A percentile compares a stretch with the other conserved stretches of the same genome.
These are phyloP conservation scores for Gossypioides kirkii DNA, from an alignment of 345 rosid species.

Conservation along the genomic window DNA sequence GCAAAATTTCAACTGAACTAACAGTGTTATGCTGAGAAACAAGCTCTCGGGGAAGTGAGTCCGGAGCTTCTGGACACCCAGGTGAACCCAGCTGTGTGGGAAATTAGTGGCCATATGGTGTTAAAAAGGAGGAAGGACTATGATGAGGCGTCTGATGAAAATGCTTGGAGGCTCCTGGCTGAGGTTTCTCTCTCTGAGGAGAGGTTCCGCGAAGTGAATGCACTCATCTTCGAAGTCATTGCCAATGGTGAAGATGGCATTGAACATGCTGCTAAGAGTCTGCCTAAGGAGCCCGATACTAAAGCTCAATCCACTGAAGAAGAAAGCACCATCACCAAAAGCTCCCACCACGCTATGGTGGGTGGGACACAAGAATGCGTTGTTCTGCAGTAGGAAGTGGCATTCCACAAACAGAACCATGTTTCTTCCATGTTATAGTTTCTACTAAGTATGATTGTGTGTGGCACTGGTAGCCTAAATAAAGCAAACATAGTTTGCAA, in stretches of 20 bases:
- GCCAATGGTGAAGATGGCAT: constrained; percentile 15
- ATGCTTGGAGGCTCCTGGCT: constrained; percentile 86
- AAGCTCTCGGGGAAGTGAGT: constrained; percentile 90
- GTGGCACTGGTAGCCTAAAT: constrained; percentile 23
- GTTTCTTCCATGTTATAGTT: background rate
- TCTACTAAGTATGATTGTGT: constrained; percentile 7
- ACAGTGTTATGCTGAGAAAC: constrained; percentile 97
- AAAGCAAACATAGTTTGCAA: constrained; percentile 31
- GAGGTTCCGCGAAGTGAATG: constrained; percentile 70
- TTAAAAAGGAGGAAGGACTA: constrained; percentile 83
- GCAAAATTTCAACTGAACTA: constrained; percentile 22
- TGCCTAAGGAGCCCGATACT: constrained; percentile 23
- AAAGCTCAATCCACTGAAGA: constrained; percentile 15
- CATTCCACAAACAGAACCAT: constrained; percentile 7
- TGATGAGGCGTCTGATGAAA: constrained; percentile 82
- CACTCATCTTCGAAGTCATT: constrained; percentile 60
- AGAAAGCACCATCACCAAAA: constrained; percentile 30
- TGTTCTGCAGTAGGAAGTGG: constrained; percentile 52
- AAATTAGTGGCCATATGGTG: constrained; percentile 97
- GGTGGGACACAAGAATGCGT: constrained; percentile 63
- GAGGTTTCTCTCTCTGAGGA: constrained; percentile 88
- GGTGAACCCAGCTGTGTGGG: constrained; percentile 99
- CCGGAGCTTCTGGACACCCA: constrained; percentile 77
- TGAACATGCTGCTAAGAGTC: constrained; percentile 20
- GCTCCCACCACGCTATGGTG: constrained; percentile 35